Base-by-base conservation (phyloP, 2,329 filamentous ascomycete genomes). In the Plectosphaerella sp. region DNA sequence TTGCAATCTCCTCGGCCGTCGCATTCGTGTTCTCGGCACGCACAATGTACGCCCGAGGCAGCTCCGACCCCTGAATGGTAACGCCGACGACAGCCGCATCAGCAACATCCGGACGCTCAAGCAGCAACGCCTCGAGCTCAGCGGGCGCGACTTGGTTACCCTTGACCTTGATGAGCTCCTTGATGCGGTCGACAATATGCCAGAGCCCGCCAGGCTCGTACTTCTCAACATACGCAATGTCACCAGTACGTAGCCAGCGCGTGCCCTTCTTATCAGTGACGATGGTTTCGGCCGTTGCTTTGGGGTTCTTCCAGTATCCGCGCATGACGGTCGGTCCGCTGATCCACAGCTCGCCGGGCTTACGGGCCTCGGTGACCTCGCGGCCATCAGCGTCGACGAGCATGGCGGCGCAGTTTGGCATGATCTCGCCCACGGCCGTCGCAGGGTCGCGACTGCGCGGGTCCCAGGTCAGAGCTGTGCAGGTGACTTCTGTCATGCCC, bases 401-500 rank as follows among this genome's bases (percentile, higher is more conserved):
- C 64, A 83, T 85, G 3, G 80, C 87, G 59, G 83, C 76, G 62
- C 80, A 83, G 62, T 92, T 93, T 18, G 89, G 77, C 56, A 81
- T 76, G 22, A 90, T 64, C 66, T 88, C 83, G 48, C 87, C 89
- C 2, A 92, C 88, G 3, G 76, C 66, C 2, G 62, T 53, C 60
- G 75, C 60, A 66, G 68, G 28, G 3, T 63, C 57, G 4, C 68
- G 70, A 5, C 62, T 66, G 1, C 62, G 71, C 1, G 84, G 80
- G 56, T 88, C 76, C 78, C 84, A 91, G 7, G 76, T 77, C 12
- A 88, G 76, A 16, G 80, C 75, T 1, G 86, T 83, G 66, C 89
- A 93, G 0, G 89, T 94, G 3, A 80, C 71, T 65, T 94, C 90
- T 1, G 90, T 94, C 90, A 95, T 93, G 5, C 91, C 91, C 87